Evolutionary conservation across 306 rosid species (phyloP).

Genomic region (Cucumis melo): DNA sequence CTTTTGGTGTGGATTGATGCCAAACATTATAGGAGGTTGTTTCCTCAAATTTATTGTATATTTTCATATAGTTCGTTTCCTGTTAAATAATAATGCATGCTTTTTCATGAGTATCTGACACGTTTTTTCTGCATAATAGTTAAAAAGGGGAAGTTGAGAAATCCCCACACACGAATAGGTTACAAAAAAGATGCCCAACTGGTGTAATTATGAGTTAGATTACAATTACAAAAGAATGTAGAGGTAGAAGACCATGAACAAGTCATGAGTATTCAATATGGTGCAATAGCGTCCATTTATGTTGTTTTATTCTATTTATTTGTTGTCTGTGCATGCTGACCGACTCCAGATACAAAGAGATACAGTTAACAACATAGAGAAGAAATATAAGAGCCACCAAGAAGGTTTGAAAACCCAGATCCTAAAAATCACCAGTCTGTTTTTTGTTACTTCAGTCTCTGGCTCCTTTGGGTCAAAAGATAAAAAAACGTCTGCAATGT

Average conservation of each 20-base stretch:
- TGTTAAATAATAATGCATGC: neutral
- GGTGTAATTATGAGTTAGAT: too few relatives aligned
- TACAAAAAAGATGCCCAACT: too few relatives aligned
- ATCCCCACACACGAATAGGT: too few relatives aligned
- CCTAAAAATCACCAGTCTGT: constrained; percentile 45
- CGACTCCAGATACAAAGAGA: constrained; percentile 23
- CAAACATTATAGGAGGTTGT: neutral
- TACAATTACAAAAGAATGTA: too few relatives aligned
- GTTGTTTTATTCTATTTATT: neutral
- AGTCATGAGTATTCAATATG: too few relatives aligned
- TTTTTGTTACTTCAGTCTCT: constrained; percentile 45
- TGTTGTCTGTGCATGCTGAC: neutral
- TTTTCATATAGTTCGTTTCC: neutral
- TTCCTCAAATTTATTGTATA: neutral
- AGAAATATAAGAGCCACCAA: constrained; percentile 39
- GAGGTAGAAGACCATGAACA: too few relatives aligned
- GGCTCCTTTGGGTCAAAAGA: constrained; percentile 36
- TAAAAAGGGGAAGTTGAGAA: too few relatives aligned
- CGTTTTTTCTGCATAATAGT: neutral
- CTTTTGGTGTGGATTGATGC: neutral
- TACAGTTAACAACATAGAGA: constrained; percentile 23
- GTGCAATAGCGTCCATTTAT: neutral
- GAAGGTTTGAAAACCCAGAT: constrained; percentile 37
- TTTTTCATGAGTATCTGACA: neutral
- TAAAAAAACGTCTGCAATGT: constrained; percentile 40